Base-by-base conservation (phyloP, 2,329 filamentous ascomycete genomes). In the Colletotrichum higginsianum region DNA sequence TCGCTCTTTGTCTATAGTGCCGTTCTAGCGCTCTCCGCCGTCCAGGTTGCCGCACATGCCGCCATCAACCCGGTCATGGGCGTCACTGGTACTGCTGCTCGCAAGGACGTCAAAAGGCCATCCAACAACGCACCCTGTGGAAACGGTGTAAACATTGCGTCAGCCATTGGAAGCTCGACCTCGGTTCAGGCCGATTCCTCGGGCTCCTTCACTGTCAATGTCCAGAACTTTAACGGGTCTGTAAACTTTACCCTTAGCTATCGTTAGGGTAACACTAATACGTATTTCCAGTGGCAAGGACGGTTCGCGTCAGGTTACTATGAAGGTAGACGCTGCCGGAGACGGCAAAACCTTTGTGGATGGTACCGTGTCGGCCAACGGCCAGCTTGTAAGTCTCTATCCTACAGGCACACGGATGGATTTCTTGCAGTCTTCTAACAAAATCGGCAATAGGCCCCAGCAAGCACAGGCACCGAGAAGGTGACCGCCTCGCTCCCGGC, bases 221-320 rank as follows among this genome's bases (percentile, higher is more conserved):
- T 73, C 18, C n/a, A 73, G 53, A 71, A 73, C 66, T 73, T 73
- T 30, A 73, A 73, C n/a, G 71, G 71, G 67, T 73, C 38, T 44
- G 70, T 58, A 18, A 15, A 35, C 16, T 26, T 35, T 56, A 12
- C 26, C 23, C 58, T 44, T 30, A 44, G 12, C 12, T 2, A 26
- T 9, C 12, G 6, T 26, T 8, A 16, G 49, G 49, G n/a, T 16
- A 16, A 26, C 13, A 16, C 58, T 56, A 30, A 68, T 11, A 2
- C 21, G 16, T 35, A 40, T 49, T n/a, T 44, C 4, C 30, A 73
- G 71, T 60, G 71, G 71, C 58, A 40, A 55, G 30, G 71, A 73
- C 16, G 71, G 71, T 35, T 73, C 71, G 15, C 66, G 71, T 21
- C 66, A 73, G 67, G 71, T 73, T 16, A 67, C 61, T 13, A 60